Percentiles rank a stretch among this genome's conserved stretches.
Evolutionary conservation across 305 asterid species (phyloP).

Genomic region (Fraxinus sp.): DNA sequence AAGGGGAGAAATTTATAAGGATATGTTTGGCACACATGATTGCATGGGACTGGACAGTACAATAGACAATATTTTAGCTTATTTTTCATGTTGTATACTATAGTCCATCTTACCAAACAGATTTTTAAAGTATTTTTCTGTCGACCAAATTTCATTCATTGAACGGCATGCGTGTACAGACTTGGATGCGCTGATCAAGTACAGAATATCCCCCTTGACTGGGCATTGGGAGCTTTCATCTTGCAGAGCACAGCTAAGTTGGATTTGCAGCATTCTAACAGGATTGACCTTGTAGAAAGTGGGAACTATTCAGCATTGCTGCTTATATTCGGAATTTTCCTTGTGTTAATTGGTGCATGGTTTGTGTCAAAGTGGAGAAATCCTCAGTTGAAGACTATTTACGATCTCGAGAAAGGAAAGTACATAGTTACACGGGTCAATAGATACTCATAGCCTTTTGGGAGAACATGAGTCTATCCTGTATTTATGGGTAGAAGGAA

Average conservation of each 20-base stretch:
- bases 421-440: slow-evolving; percentile 72
- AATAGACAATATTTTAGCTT: background rate
- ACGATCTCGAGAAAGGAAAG: slow-evolving; percentile 95
- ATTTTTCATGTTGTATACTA: background rate
- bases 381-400: slow-evolving; percentile 87
- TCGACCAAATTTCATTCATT: background rate
- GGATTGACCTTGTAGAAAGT: slow-evolving; percentile 36
- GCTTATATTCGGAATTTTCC: slow-evolving; percentile 41
- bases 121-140: background rate
- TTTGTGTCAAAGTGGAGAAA: slow-evolving; percentile 57
- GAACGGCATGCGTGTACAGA: slow-evolving; percentile 46
- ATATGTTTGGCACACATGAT: background rate
- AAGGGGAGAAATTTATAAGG: background rate
- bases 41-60: background rate
- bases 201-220: slow-evolving; percentile 72
- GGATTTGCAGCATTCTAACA: slow-evolving; percentile 41
- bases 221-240: slow-evolving; percentile 96
- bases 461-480: background rate
- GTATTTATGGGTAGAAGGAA: background rate
- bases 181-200: slow-evolving; percentile 76
- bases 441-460: slow-evolving; percentile 55
- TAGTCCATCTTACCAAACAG: background rate
- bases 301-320: slow-evolving; percentile 47
- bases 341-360: slow-evolving; percentile 48
- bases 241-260: slow-evolving; percentile 50